A percentile compares a stretch with the other conserved stretches of the same genome.
phyloP scores from a whole-genome alignment of 495 filamentous ascomycete species.

The Penicillium alfredii region DNA sequence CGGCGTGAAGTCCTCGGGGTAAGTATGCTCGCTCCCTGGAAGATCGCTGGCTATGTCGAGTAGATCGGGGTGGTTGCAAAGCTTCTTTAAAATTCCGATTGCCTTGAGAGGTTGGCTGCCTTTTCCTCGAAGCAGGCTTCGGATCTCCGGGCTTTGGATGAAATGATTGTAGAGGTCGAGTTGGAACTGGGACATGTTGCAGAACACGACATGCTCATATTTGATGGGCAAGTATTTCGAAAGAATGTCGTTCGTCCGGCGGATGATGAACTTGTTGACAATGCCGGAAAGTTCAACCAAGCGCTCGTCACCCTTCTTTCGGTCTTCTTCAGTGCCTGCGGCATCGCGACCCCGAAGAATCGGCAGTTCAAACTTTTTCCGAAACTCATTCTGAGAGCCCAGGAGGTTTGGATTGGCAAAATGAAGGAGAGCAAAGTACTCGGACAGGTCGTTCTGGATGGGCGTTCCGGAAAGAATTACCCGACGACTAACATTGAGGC shows the following conservation, averaged over 20 bases:
- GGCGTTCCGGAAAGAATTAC: constrained; percentile 97
- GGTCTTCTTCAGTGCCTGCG: constrained; percentile 76
- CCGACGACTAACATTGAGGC: constrained; percentile 79
- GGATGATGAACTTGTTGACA: constrained; percentile 99
- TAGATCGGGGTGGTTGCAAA: constrained; percentile 97
- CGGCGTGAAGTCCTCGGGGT: constrained; percentile 82
- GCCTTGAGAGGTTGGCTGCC: constrained; percentile 95
- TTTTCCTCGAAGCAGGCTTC: constrained; percentile 85
- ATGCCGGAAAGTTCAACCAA: constrained; percentile 71
- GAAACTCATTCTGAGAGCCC: constrained; percentile 84
- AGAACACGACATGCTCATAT: constrained; percentile 99
- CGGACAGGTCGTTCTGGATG: constrained; percentile 95
- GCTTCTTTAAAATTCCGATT: constrained; percentile 93
- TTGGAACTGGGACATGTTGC: constrained; percentile 90
- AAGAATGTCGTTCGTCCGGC: constrained; percentile 94
- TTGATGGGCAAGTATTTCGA: constrained; percentile 98
- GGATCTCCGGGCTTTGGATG: constrained; percentile 91
- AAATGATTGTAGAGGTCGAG: constrained; percentile 93
- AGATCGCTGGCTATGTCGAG: constrained; percentile 79
- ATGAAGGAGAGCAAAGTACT: constrained; percentile 94
- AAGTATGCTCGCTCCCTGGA: constrained; percentile 75
- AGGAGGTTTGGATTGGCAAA: constrained; percentile 95
- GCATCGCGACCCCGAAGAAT: constrained; percentile 92
- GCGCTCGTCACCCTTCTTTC: constrained; percentile 77
- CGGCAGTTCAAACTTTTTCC: constrained; percentile 89